phyloP scores from a whole-genome alignment of 2,329 filamentous ascomycete species.

The Paraphoma chrysanthemicola region DNA sequence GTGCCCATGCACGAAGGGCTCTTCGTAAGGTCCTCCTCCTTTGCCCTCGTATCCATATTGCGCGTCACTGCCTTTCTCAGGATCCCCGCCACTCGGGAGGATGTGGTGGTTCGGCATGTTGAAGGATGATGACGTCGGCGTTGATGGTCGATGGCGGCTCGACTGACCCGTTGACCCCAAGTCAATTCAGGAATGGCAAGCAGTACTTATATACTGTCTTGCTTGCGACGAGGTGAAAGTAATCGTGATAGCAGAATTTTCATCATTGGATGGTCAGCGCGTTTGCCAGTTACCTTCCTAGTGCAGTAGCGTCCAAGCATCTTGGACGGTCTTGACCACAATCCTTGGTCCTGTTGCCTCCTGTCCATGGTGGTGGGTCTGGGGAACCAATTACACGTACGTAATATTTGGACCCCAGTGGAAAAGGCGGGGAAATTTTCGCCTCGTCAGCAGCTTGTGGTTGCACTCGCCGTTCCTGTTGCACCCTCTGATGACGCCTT shows the following conservation, averaged over 20 bases:
- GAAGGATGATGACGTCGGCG: neutral
- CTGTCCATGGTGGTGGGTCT: conserved; percentile 10
- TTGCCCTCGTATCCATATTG: conserved; percentile 26
- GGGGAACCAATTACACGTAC: conserved; percentile 34
- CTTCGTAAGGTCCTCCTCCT: conserved; percentile 19
- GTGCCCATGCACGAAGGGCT: conserved; percentile 34
- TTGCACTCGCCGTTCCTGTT: conserved; percentile 1
- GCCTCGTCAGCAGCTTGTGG: conserved; percentile 5
- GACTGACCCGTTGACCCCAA: neutral
- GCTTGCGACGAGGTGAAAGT: conserved; percentile 3
- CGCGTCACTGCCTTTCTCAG: conserved; percentile 32
- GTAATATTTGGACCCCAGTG: conserved; percentile 13
- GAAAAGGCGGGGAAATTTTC: conserved; percentile 18
- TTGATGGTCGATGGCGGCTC: neutral
- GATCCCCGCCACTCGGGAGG: conserved; percentile 16
- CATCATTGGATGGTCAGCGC: conserved; percentile 6
- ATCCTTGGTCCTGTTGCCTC: conserved; percentile 1
- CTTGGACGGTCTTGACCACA: conserved; percentile 1
- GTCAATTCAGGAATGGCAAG: neutral
- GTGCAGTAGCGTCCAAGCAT: neutral
- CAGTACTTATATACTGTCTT: conserved; percentile 12
- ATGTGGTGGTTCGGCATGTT: conserved; percentile 33
- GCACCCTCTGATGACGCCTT: neutral
- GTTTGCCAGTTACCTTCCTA: conserved; percentile 2
- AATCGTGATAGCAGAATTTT: conserved; percentile 19